Base-by-base conservation (phyloP, 2,329 filamentous ascomycete species). In the Aspergillus sp. region DNA sequence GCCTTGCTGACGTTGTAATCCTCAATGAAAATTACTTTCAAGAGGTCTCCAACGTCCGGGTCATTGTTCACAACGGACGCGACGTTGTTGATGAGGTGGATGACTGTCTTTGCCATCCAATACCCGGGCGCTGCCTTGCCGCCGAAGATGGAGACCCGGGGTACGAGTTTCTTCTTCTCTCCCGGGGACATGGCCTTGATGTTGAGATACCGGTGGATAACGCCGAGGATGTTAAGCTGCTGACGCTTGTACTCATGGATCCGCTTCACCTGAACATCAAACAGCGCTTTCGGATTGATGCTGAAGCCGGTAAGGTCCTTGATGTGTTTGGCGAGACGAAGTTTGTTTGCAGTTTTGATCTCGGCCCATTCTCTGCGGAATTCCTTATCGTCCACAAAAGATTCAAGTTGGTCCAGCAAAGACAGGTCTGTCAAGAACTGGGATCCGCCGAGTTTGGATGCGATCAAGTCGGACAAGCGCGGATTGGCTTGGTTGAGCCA, bases 1-100 rank as follows among this genome's bases (percentile, higher is more conserved):
- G 91, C 91, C 70, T 98, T 98, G 75, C 86, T 94, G 54, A 98
- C 91, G 47, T 98, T 98, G 74, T 98, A 98, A 64, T 98, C 91
- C 55, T 93, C 86, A 33, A 98, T 64, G 70, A 95, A 98, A 53
- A 98, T 79, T 33, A 98, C 91, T 72, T 98, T 98, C 55, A 98
- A 74, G 17, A 93, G 71, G 53, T 96, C 89, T 19, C 89, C 89
- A 53, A 96, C 80, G 20, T 96, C 91, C 26, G 77, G 70, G 52
- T 98, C 91, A 25, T 84, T 83, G 68, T 98, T 98, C 47, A 98
- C 81, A 2, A 96, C 83, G 11, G 77, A 67, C 3, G 86, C 86
- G 15, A 96, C 91, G 40, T 79, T 81, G 67, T 95, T 96, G 69
- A 98, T 80, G 36, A 98, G 74, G 57, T 96, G 89, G 49, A 98